Evolutionary conservation across 768 basidiomycete species (phyloP), one percentile per base, ranked within the genome.

Genomic region (Phlegmacium glaucopus): DNA sequence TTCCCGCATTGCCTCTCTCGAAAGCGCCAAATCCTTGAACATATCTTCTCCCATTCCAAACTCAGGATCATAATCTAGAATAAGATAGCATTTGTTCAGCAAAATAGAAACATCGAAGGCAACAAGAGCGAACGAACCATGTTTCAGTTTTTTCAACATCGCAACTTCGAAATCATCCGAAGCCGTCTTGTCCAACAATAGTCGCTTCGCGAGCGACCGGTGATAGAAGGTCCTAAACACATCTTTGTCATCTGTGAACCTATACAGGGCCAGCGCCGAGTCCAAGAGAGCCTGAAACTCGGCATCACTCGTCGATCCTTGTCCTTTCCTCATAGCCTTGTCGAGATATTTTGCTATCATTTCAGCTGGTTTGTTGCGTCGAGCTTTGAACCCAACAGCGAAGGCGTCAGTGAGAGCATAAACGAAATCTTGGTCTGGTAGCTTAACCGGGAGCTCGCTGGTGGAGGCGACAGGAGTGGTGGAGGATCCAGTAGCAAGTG

Each of bases 221-320:
- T 87, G 87, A 64, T 95, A 97, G 67, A 94, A 96, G 22, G 86
- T 85, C 57, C 93, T 80, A 65, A 96, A 97, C 27, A 95, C 90
- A 60, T 96, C 93, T 62, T 92, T 93, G 61, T 94, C 92, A 43
- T 91, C 85, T 4, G 90, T 94, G 62, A 82, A 94, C 44, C 90
- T 73, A 65, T 94, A 95, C 46, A 97, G 66, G 6, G 69, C 78
- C 18, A 96, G 70, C 4, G 79, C 87, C 7, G 69, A 75, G 47
- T 90, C 82, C 48, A 96, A 68, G 45, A 79, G 61, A 2, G 66
- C 64, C 42, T 82, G 77, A 64, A 89, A 93, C 27, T 76, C 78
- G 11, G 61, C 67, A 48, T 92, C 86, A 26, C 75, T 77, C 44
- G 75, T 69, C 9, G 77, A 74, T 28, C 84, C 83, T 63, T 95